phyloP scores from a whole-genome alignment of 306 rosid genomes.

The Mimosa pudica region DNA sequence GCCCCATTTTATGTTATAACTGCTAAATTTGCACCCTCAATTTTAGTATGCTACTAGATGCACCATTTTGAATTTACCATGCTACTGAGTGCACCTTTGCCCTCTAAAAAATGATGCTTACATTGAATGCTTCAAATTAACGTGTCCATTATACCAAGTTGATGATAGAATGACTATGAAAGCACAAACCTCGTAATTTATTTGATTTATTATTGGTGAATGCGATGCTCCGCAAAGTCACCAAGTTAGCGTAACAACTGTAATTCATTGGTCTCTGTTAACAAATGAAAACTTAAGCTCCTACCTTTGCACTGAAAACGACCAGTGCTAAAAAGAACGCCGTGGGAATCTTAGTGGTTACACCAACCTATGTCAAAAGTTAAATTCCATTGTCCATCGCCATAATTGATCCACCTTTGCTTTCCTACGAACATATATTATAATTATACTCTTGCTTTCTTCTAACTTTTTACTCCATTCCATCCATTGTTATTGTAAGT shows the following conservation, averaged over 20 bases:
- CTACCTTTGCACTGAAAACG: slow-evolving; percentile 2
- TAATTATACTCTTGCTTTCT: neutral
- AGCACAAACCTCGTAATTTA: neutral
- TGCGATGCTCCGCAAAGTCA: neutral
- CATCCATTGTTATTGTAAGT: neutral
- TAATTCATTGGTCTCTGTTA: neutral
- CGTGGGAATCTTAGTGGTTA: slow-evolving; percentile 12
- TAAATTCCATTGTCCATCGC: slow-evolving; percentile 3
- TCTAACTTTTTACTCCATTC: neutral
- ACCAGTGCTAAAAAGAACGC: neutral
- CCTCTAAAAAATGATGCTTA: too few relatives aligned
- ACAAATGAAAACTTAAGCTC: neutral
- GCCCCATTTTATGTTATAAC: too few relatives aligned
- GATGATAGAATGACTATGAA: neutral
- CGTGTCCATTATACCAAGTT: neutral
- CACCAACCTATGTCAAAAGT: slow-evolving; percentile 24
- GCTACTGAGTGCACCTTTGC: too few relatives aligned
- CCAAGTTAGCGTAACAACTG: neutral
- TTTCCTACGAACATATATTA: neutral
- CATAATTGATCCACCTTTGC: neutral
- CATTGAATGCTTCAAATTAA: neutral
- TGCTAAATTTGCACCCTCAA: too few relatives aligned
- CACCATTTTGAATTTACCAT: too few relatives aligned
- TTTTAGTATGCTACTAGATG: too few relatives aligned
- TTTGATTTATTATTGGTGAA: neutral